Evolutionary conservation across 2,329 filamentous ascomycete species (phyloP).

Genomic region (Diaporthe sp.): DNA sequence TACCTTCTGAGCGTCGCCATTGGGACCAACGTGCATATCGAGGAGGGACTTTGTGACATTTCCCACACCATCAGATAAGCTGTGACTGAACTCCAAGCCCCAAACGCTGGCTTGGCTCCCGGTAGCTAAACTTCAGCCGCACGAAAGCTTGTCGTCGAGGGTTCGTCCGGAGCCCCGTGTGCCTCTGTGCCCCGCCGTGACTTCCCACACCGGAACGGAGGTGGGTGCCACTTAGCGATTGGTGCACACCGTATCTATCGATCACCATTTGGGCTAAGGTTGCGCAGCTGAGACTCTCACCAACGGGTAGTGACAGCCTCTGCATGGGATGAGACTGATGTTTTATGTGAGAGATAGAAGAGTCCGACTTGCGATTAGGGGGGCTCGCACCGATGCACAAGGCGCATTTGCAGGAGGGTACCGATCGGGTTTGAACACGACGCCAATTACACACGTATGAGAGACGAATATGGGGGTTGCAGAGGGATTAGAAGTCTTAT

Average conservation of each 20-base stretch:
- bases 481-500: conserved; percentile 23
- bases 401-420: background rate
- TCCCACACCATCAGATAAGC: background rate
- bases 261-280: conserved; percentile 14
- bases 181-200: background rate
- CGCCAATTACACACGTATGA: background rate
- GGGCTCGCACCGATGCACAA: background rate
- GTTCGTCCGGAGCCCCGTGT: background rate
- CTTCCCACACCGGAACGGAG: background rate
- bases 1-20: background rate
- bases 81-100: background rate
- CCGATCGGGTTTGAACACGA: background rate
- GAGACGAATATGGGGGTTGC: background rate
- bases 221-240: background rate
- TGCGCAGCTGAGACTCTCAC: conserved; percentile 1
- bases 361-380: background rate
- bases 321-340: background rate
- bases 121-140: background rate
- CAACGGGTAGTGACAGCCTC: background rate
- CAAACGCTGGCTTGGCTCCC: background rate
- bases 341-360: background rate
- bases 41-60: background rate
- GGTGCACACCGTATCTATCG: background rate
- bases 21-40: background rate
- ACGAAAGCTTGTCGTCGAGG: background rate